A percentile compares a stretch with the other conserved stretches of the same genome.
These are phyloP conservation scores for Tolypocladium capitatum DNA, from an alignment of 2,329 filamentous ascomycete genomes.

Conservation along the genomic window DNA sequence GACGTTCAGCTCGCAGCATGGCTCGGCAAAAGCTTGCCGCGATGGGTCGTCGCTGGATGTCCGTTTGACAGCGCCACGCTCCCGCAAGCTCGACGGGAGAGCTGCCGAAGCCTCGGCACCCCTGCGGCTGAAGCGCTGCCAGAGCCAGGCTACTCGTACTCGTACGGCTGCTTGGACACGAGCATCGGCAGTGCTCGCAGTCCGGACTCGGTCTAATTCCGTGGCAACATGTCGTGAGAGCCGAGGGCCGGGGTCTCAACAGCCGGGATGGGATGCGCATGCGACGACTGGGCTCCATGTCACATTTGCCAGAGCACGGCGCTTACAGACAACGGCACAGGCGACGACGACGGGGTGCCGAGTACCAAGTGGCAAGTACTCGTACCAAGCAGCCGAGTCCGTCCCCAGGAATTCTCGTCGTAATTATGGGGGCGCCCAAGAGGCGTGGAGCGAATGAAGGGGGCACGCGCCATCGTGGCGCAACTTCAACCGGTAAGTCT, in stretches of 20 bases:
- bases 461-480: neutral
- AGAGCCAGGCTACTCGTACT: too few species aligned
- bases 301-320: too few species aligned
- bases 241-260: neutral
- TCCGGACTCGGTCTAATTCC: constrained; percentile 1
- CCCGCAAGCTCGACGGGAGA: too few species aligned
- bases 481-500: neutral
- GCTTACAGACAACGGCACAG: neutral
- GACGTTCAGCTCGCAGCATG: neutral
- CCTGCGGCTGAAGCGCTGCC: neutral
- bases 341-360: too few species aligned
- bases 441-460: neutral
- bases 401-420: too few species aligned
- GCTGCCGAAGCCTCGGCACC: neutral
- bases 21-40: neutral
- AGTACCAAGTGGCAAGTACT: too few species aligned
- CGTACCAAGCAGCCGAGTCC: too few species aligned
- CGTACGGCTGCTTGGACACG: neutral
- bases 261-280: neutral
- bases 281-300: neutral
- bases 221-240: neutral
- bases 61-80: too few species aligned
- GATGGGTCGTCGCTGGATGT: neutral
- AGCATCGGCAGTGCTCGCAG: too few species aligned
- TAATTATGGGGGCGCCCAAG: too few species aligned